Percentiles rank a stretch among this genome's conserved stretches.
These are phyloP conservation scores for Hibiscus tridactylites DNA, from an alignment of 345 rosid species.

Conservation along the genomic window DNA sequence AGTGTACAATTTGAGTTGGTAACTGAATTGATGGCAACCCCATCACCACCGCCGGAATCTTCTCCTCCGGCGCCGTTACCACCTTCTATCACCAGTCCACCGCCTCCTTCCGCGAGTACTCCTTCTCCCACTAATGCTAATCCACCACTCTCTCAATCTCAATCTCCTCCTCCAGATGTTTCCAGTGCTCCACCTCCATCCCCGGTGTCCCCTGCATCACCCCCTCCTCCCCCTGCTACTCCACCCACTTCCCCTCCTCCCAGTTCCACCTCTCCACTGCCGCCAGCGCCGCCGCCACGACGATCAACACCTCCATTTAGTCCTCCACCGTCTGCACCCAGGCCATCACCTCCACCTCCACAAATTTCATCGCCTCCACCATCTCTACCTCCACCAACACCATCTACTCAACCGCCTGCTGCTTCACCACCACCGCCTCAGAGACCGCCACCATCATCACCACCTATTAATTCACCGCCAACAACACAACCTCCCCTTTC, in stretches of 20 bases:
- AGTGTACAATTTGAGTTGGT: neutral
- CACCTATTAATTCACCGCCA: slow-evolving; percentile 15
- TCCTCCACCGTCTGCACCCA: slow-evolving; percentile 12
- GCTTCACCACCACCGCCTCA: slow-evolving; percentile 22
- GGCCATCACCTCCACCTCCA: slow-evolving; percentile 15
- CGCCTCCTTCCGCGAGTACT: slow-evolving; percentile 19
- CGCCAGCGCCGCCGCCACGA: slow-evolving; percentile 23
- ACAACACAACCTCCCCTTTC: slow-evolving; percentile 20
- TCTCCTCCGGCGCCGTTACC: slow-evolving; percentile 47
- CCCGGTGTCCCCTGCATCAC: slow-evolving; percentile 10
- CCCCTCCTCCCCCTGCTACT: slow-evolving; percentile 19
- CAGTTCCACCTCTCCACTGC: slow-evolving; percentile 5
- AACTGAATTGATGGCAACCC: slow-evolving; percentile 46
- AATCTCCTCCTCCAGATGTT: slow-evolving; percentile 11
- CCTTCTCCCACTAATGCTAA: slow-evolving; percentile 23
- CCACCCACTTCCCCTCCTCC: slow-evolving; percentile 18
- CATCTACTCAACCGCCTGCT: slow-evolving; percentile 18
- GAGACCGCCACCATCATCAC: slow-evolving; percentile 13
- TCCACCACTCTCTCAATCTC: slow-evolving; percentile 18
- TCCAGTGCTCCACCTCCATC: slow-evolving; percentile 16
- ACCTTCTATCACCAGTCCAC: slow-evolving; percentile 13
- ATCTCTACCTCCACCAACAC: slow-evolving; percentile 20
- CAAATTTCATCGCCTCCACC: slow-evolving; percentile 14
- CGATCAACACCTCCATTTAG: slow-evolving; percentile 16
- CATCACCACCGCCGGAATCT: slow-evolving; percentile 43